Base-by-base conservation (phyloP, 2,329 filamentous ascomycete genomes). In the Trichoderma semiorbis region DNA sequence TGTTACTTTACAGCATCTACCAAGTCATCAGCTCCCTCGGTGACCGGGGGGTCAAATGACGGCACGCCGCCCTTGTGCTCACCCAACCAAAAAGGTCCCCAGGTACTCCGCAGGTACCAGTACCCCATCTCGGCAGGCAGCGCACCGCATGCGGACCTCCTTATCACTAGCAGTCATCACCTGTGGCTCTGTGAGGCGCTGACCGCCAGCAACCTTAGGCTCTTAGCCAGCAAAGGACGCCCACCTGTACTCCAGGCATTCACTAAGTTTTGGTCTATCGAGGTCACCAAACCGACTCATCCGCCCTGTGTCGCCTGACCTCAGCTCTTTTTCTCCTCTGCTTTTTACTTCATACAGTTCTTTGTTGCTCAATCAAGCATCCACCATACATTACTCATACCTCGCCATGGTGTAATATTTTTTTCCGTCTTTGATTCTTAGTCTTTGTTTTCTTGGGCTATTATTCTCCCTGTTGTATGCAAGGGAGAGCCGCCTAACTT, bases 271-370 rank as follows among this genome's bases (percentile, higher is more conserved):
- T 70, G 66, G 64, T 53, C 71, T 53, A 60, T 67, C 57, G 57
- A 65, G 65, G 72, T 71, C 69, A 73, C 72, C 69, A 67, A 71
- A 67, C 68, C 68, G 72, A 66, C 72, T 70, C 73, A 74, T 67
- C 69, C 73, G 72, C 66, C 72, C 68, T 58, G 69, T 60, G 69
- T 71, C 69, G 69, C 69, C 69, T 71, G 69, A 71, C 69, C 69
- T 71, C 60, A 71, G 36, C 58, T 55, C 36, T 62, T 61, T 62
- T 61, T 47, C 50, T 58, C 36, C 57, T 63, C 50, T 53, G 26
- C 39, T 8, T 50, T 58, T 39, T 36, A 28, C 50, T 43, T 39
- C 36, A 55, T 63, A 12, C n/a, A 26, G 32, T 68, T 68, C 21
- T 30, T 53, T 50, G 30, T 43, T 69, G 39, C 34, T 50, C 53